Conservation (phyloP, 169 alveolate genomes). For the Plasmodium vinckei region DNA sequence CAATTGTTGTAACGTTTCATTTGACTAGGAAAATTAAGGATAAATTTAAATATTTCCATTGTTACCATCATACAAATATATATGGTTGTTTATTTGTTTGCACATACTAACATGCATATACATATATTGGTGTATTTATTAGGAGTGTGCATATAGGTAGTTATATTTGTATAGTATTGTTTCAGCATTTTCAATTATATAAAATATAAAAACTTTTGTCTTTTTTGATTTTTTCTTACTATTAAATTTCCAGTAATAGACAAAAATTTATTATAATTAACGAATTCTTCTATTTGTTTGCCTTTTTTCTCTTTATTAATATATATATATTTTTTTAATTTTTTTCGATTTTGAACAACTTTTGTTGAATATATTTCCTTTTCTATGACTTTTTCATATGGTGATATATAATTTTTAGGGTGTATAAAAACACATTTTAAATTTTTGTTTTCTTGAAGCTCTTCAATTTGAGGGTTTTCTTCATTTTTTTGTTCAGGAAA, state of each 20-base stretch:
- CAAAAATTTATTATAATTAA: conserved; percentile 12
- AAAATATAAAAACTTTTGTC: background rate
- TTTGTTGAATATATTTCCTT: conserved; percentile 37
- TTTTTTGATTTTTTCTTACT: conserved; percentile 6
- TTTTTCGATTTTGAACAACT: conserved; percentile 44
- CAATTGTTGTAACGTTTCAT: conserved; percentile 9
- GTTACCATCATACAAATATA: too few relatives aligned
- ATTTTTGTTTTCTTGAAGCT: conserved; percentile 7
- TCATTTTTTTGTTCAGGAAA: background rate
- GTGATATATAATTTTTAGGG: conserved; percentile 40
- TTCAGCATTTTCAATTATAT: background rate
- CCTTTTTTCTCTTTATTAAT: conserved; percentile 25
- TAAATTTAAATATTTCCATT: background rate
- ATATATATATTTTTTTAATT: conserved; percentile 50
- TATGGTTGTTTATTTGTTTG: background rate
- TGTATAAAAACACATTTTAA: conserved; percentile 58
- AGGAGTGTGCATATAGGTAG: background rate
- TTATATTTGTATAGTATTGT: background rate
- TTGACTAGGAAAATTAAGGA: conserved; percentile 13
- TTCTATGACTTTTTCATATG: conserved; percentile 47
- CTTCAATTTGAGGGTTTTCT: background rate
- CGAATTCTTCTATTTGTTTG: conserved; percentile 7
- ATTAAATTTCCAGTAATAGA: conserved; percentile 11
- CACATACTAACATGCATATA: background rate
- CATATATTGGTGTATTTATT: background rate